Evolutionary conservation across 2,329 filamentous ascomycete genomes (phyloP).

Genomic region (Penicillium sp.): DNA sequence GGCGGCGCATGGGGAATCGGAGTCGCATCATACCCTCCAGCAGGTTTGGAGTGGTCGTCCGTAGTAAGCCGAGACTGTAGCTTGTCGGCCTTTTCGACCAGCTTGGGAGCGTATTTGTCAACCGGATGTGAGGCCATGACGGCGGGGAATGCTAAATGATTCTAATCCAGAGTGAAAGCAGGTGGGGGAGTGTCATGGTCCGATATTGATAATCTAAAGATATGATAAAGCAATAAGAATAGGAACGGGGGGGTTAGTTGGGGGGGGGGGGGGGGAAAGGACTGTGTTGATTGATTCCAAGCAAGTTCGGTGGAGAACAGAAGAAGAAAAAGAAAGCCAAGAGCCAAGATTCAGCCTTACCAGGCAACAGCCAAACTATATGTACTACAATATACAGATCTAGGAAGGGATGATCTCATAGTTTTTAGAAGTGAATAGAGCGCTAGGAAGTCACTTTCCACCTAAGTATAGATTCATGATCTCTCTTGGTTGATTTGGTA

Average conservation of each 20-base stretch:
- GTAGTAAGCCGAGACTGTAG: constrained; percentile 36
- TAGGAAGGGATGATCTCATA: not conserved
- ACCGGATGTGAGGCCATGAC: constrained; percentile 10
- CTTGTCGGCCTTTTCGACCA: constrained; percentile 41
- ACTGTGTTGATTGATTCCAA: not conserved
- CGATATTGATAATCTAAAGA: not conserved
- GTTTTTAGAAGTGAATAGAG: not conserved
- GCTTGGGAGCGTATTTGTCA: constrained; percentile 21
- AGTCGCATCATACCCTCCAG: constrained; percentile 77
- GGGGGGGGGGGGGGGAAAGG: not conserved
- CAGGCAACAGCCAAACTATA: constrained; percentile 12
- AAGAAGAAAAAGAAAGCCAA: not conserved
- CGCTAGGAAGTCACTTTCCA: too few relatives aligned
- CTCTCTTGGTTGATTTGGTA: not conserved
- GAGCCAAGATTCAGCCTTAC: constrained; percentile 26
- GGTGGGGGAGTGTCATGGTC: constrained; percentile 1
- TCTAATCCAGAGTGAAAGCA: constrained; percentile 1
- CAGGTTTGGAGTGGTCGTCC: constrained; percentile 48
- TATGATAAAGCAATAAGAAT: not conserved
- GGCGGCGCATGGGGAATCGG: constrained; percentile 71
- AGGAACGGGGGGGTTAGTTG: not conserved
- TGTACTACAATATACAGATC: not conserved
- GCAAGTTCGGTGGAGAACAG: not conserved
- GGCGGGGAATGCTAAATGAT: not conserved
- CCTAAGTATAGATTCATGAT: too few relatives aligned